phyloP scores from a whole-genome alignment of 2,329 filamentous ascomycete genomes.

The Westerdykella sp. region DNA sequence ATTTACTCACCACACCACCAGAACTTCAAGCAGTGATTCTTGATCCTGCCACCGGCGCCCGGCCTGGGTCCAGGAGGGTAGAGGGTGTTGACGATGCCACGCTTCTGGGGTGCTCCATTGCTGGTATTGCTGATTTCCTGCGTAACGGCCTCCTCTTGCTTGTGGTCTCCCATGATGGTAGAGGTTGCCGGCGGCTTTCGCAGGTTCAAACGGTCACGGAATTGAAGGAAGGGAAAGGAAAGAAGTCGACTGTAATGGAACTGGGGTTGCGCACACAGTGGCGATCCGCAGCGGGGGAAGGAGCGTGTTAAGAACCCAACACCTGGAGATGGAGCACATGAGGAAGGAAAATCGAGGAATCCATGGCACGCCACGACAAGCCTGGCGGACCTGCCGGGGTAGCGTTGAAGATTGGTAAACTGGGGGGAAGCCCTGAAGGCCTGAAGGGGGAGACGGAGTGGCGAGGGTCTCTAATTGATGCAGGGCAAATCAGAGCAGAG shows the following conservation, averaged over 20 bases:
- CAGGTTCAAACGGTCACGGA: slow-evolving; percentile 1
- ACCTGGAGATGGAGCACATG: slow-evolving; percentile 22
- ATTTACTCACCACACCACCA: slow-evolving; percentile 34
- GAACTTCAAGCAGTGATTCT: slow-evolving; percentile 35
- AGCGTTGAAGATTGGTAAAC: slow-evolving; percentile 11
- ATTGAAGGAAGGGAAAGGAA: slow-evolving; percentile 3
- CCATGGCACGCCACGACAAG: slow-evolving; percentile 11
- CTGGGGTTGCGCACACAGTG: not conserved
- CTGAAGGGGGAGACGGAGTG: slow-evolving; percentile 21
- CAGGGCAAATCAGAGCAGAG: slow-evolving; percentile 13
- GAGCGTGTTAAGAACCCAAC: slow-evolving; percentile 12
- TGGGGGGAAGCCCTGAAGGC: too few species aligned
- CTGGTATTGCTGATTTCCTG: slow-evolving; percentile 13
- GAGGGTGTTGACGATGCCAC: slow-evolving; percentile 29
- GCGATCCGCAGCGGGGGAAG: slow-evolving; percentile 19
- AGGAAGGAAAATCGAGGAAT: slow-evolving; percentile 11
- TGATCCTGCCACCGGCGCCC: slow-evolving; percentile 26
- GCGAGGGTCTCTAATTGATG: slow-evolving; percentile 13
- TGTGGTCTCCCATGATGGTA: slow-evolving; percentile 20
- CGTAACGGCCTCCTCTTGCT: slow-evolving; percentile 7
- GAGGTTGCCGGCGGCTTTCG: slow-evolving; percentile 1
- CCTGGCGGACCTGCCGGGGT: slow-evolving; percentile 4
- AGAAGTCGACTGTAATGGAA: slow-evolving; percentile 1
- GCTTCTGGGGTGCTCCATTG: slow-evolving; percentile 14
- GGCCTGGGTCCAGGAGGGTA: slow-evolving; percentile 30